phyloP scores from a whole-genome alignment of 2,329 filamentous ascomycete species.

The Hymenoscyphus salicellus region DNA sequence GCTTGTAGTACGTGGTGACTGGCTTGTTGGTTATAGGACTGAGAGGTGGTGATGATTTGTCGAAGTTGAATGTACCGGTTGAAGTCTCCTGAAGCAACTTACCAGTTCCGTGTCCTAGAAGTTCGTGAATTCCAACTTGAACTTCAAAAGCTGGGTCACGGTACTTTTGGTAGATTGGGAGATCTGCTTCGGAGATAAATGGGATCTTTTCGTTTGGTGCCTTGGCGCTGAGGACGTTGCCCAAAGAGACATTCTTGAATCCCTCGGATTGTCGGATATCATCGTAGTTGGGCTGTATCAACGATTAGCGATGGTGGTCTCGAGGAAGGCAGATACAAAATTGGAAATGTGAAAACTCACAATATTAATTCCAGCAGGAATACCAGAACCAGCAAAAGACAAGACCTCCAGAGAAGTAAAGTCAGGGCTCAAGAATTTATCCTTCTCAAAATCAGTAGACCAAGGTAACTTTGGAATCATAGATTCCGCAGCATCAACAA shows the following conservation, averaged over 20 bases:
- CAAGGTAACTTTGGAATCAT: slow-evolving; percentile 91
- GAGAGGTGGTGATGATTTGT: slow-evolving; percentile 73
- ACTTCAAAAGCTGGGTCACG: slow-evolving; percentile 87
- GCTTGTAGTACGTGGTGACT: slow-evolving; percentile 85
- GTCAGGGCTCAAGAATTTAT: slow-evolving; percentile 90
- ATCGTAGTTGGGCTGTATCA: slow-evolving; percentile 60
- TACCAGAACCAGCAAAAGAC: slow-evolving; percentile 67
- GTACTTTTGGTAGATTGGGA: slow-evolving; percentile 75
- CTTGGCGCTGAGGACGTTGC: slow-evolving; percentile 89
- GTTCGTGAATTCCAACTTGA: slow-evolving; percentile 90
- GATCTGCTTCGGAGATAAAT: slow-evolving; percentile 77
- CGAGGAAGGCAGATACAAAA: slow-evolving; percentile 27
- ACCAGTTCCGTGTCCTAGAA: slow-evolving; percentile 84
- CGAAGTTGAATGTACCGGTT: slow-evolving; percentile 83
- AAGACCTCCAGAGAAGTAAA: slow-evolving; percentile 93
- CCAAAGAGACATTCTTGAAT: slow-evolving; percentile 91
- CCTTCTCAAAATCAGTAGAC: slow-evolving; percentile 87
- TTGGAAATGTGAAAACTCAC: slow-evolving; percentile 20
- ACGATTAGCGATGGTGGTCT: slow-evolving; percentile 19
- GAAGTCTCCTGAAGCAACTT: slow-evolving; percentile 89
- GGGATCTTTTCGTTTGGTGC: slow-evolving; percentile 89
- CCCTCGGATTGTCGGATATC: slow-evolving; percentile 77
- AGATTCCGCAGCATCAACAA: slow-evolving; percentile 75
- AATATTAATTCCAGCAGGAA: slow-evolving; percentile 67
- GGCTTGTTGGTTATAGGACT: slow-evolving; percentile 77